Evolutionary conservation across 805 yeast genomes (phyloP).

Genomic region (Vanderwaltozyma verrucispora): DNA sequence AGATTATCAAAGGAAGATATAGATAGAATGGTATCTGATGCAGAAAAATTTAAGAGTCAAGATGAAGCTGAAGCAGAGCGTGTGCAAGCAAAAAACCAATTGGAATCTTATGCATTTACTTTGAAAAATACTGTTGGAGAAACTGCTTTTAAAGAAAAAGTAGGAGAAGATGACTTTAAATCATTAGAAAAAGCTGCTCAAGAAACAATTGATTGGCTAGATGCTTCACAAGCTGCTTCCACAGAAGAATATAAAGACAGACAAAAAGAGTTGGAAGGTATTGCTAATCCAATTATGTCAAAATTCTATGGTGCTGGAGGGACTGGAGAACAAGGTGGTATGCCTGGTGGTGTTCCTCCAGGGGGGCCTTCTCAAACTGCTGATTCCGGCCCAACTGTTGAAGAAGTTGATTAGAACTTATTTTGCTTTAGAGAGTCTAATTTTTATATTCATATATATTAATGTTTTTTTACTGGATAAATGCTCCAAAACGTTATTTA

Average conservation of each 20-base stretch:
- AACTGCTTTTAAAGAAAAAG: constrained; percentile 67
- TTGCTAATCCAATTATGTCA: constrained; percentile 93
- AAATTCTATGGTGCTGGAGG: constrained; percentile 91
- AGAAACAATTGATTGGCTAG: constrained; percentile 83
- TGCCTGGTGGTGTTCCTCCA: constrained; percentile 41
- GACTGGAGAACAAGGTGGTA: constrained; percentile 44
- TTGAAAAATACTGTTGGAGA: constrained; percentile 73
- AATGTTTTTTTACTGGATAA: too few relatives aligned
- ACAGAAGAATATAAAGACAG: constrained; percentile 83
- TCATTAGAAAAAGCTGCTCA: constrained; percentile 65
- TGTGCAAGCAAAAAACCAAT: constrained; percentile 84
- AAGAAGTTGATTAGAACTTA: constrained; percentile 53
- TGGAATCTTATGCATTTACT: constrained; percentile 89
- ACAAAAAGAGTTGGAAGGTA: constrained; percentile 89
- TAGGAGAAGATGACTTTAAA: constrained; percentile 54
- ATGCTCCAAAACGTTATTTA: too few relatives aligned
- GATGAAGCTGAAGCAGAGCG: constrained; percentile 89
- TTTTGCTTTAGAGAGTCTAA: too few relatives aligned
- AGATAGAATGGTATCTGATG: constrained; percentile 94
- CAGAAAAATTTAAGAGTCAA: constrained; percentile 93
- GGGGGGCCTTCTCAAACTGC: constrained; percentile 39
- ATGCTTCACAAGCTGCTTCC: constrained; percentile 80
- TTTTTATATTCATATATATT: too few relatives aligned
- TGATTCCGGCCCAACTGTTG: constrained; percentile 60
- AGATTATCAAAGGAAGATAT: constrained; percentile 36